These are phyloP conservation scores for Pyronema omphalodes DNA, from an alignment of 495 filamentous ascomycete species.

Conservation along the genomic window DNA sequence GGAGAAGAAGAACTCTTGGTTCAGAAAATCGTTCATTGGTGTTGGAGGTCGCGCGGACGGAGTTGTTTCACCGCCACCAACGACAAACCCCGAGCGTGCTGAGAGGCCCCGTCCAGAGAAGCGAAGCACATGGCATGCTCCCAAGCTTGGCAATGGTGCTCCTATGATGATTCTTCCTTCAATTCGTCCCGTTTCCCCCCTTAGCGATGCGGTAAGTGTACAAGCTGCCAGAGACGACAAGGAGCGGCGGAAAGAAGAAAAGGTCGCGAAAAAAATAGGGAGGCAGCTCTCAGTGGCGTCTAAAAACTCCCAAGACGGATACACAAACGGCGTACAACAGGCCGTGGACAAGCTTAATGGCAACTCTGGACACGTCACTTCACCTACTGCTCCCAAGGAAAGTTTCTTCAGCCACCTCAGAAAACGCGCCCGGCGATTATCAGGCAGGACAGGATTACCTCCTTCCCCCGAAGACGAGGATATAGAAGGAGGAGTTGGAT, in stretches of 20 bases:
- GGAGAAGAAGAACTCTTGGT: conserved; percentile 81
- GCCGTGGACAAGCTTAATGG: conserved; percentile 82
- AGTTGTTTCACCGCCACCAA: conserved; percentile 23
- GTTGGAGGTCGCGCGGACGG: conserved; percentile 22
- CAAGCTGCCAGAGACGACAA: conserved; percentile 44
- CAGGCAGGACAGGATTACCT: conserved; percentile 50
- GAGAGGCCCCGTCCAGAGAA: conserved; percentile 21
- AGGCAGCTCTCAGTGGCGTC: conserved; percentile 91
- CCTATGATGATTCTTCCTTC: conserved; percentile 97
- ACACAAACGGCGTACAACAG: conserved; percentile 69
- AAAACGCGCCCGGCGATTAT: conserved; percentile 82
- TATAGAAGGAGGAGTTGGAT: conserved; percentile 78
- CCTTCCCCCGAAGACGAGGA: conserved; percentile 61
- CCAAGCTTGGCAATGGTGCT: conserved; percentile 42
- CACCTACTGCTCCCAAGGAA: conserved; percentile 59
- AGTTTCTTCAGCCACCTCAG: conserved; percentile 95
- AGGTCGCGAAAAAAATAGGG: conserved; percentile 78
- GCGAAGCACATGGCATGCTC: conserved; percentile 24
- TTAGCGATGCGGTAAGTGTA: conserved; percentile 81
- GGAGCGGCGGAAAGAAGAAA: conserved; percentile 36
- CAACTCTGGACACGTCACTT: conserved; percentile 37
- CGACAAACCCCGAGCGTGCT: conserved; percentile 32
- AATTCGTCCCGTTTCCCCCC: conserved; percentile 80
- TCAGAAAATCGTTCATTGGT: conserved; percentile 76
- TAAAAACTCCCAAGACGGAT: conserved; percentile 67